A percentile compares a stretch with the other conserved stretches of the same genome.
Conservation (phyloP, 164 flowering plant species). For the Aristolochia contorta region DNA sequence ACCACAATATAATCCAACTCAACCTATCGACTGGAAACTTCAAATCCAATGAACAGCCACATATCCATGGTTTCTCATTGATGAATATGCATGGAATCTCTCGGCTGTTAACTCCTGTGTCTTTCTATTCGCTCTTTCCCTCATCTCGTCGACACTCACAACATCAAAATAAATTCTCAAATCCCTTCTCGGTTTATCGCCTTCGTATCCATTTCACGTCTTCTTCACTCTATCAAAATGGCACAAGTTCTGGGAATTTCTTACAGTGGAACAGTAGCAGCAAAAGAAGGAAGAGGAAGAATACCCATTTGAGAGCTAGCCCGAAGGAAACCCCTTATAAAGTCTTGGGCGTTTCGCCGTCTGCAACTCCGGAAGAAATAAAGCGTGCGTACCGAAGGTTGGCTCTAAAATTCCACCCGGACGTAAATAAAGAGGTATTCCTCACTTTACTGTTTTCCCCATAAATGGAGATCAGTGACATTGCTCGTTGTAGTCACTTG, state of each 20-base stretch:
- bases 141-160: not conserved
- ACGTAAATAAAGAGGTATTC: constrained; percentile 84
- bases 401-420: constrained; percentile 92
- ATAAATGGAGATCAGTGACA: not conserved
- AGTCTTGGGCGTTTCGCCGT: constrained; percentile 74
- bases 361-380: constrained; percentile 61
- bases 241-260: constrained; percentile 1
- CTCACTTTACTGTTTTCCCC: not conserved
- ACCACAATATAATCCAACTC: not conserved
- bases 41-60: not conserved
- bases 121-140: not conserved
- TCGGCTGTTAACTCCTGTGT: not conserved
- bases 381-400: constrained; percentile 90
- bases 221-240: too few species aligned
- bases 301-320: constrained; percentile 32
- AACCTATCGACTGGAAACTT: not conserved
- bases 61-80: not conserved
- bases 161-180: too few species aligned
- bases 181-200: too few species aligned
- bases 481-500: not conserved
- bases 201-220: too few species aligned
- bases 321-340: constrained; percentile 74
- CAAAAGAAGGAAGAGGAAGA: constrained; percentile 13
- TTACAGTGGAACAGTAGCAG: not conserved
- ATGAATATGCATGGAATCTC: not conserved